Percentiles rank a stretch among this genome's conserved stretches.
Evolutionary conservation across 2,329 filamentous ascomycete species (phyloP).

Genomic region (Epichloe gansuensis): DNA sequence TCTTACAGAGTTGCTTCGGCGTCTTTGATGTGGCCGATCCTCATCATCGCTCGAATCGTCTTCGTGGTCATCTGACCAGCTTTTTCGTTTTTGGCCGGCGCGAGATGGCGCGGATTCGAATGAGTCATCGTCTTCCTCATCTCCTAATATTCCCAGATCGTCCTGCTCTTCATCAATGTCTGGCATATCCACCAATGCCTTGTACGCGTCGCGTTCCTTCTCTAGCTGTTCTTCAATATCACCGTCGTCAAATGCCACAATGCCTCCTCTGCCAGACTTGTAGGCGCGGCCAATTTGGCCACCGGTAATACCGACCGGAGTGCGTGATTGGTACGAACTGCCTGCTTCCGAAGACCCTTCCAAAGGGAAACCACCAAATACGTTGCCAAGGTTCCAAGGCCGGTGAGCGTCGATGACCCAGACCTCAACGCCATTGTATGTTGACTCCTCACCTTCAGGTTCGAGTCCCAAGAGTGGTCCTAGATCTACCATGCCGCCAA

Average conservation of each 20-base stretch:
- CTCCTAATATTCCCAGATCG: slow-evolving; percentile 45
- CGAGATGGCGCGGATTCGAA: slow-evolving; percentile 24
- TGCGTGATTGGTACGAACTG: slow-evolving; percentile 35
- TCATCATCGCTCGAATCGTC: slow-evolving; percentile 63
- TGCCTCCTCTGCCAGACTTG: slow-evolving; percentile 68
- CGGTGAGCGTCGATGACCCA: slow-evolving; percentile 88
- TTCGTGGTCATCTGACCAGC: slow-evolving; percentile 58
- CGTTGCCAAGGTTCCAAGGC: slow-evolving; percentile 89
- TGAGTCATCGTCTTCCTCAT: slow-evolving; percentile 45
- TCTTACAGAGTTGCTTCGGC: slow-evolving; percentile 77
- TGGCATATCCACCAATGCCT: slow-evolving; percentile 81
- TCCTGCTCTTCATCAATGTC: slow-evolving; percentile 67
- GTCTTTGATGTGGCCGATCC: slow-evolving; percentile 63
- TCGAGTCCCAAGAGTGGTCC: slow-evolving; percentile 63
- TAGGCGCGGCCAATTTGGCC: slow-evolving; percentile 64
- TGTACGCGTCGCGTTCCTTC: slow-evolving; percentile 68
- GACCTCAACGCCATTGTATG: slow-evolving; percentile 77
- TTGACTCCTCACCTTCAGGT: slow-evolving; percentile 49
- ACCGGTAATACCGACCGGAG: slow-evolving; percentile 54
- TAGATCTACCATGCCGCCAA: slow-evolving; percentile 84
- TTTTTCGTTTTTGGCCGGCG: slow-evolving; percentile 64
- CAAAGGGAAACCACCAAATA: slow-evolving; percentile 65
- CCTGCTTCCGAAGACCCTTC: slow-evolving; percentile 38
- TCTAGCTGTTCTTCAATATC: slow-evolving; percentile 78
- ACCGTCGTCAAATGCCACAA: slow-evolving; percentile 91